Base-by-base conservation (phyloP, 139 green algal species). In the Chlamydomonas sphaeroides region DNA sequence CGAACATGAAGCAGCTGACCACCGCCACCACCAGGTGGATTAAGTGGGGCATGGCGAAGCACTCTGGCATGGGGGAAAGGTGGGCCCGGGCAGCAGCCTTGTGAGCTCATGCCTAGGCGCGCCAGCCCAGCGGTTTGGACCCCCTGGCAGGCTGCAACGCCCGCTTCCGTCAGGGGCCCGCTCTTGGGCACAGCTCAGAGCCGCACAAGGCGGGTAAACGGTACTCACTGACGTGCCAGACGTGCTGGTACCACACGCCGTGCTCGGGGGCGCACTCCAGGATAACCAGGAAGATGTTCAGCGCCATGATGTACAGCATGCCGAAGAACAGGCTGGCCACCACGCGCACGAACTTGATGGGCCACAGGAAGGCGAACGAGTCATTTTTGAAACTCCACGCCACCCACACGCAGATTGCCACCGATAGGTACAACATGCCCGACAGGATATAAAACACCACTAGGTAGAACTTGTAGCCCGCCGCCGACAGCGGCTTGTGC, bases 341-440 rank as follows among this genome's bases (percentile, higher is more conserved):
- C n/a, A 92, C 68, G 15, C 88, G 88, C 39, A 86, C 82, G 8
- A 92, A 86, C 69, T 92, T 92, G 73, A 92, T 92, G 63, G 88
- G 88, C 88, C 88, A 92, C 10, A 92, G 68, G 79, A 89, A 90
- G 1, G 85, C 85, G 63, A 90, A 92, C 39, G 49, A 86, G 81
- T 90, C 88, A 61, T 88, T 90, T 41, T 85, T 90, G 65, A 91
- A 91, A 82, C 85, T 87, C 85, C 82, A 88, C 25, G 85, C 88
- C 35, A 91, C 88, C 88, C 88, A 91, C 35, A 90, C 74, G 62
- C 88, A 91, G 51, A 91, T 87, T n/a, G 45, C 76, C 4, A 87
- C 71, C 3, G 75, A 88, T 0, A 84, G 36, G 66, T 80, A 89
- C 14, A 91, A 66, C 49, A 87, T 82, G n/a, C 48, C 84, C 18